Base-by-base conservation (phyloP, 129 eudicot genomes). In the Heracleum sosnowskyi region DNA sequence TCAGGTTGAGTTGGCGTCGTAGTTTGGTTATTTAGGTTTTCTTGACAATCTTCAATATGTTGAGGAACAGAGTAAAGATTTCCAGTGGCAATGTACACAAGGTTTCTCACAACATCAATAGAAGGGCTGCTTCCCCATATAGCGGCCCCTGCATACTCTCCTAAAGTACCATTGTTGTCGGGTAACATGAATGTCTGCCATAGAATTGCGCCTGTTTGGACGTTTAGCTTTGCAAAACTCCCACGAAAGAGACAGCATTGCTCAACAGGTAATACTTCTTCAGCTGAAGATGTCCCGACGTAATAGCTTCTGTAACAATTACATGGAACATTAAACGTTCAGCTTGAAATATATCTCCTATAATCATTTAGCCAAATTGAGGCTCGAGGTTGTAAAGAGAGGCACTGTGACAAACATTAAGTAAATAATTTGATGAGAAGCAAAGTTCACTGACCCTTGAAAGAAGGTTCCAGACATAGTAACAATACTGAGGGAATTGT, bases 81-180 rank as follows among this genome's bases (percentile, higher is more conserved):
- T 44, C 93, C 93, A 0, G 97, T 91, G 36, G 85, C 94, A 1
- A 82, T 84, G 26, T 82, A 89, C 26, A 89, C 89, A 4, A 47
- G 70, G 15, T 79, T 78, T 0, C 94, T 84, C 1, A 5, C 36
- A 20, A 78, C 45, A 82, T 86, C 95, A 6, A 89, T 86, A 76
- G 97, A 72, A 3, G 95, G 95, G 79, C 94, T 89, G 79, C 97
- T 91, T n/a, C 92, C 94, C 97, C 92, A 89, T 74, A 91, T 79
- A 24, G 82, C 90, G 0, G 86, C 97, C 55, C 92, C 92, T 1
- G 97, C 79, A 16, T 89, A 91, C 36, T 84, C 86, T 11, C 85
- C 79, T 4, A 49, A 42, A 41, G 80, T 82, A 63, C 90, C 92
- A 1, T 91, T 87, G 82, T 91, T 89, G 76, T 87, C 86, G 0